Percentiles rank a stretch among this genome's conserved stretches.
Conservation (phyloP, 2,329 filamentous ascomycete genomes). For the Zasmidium citrigriseum region DNA sequence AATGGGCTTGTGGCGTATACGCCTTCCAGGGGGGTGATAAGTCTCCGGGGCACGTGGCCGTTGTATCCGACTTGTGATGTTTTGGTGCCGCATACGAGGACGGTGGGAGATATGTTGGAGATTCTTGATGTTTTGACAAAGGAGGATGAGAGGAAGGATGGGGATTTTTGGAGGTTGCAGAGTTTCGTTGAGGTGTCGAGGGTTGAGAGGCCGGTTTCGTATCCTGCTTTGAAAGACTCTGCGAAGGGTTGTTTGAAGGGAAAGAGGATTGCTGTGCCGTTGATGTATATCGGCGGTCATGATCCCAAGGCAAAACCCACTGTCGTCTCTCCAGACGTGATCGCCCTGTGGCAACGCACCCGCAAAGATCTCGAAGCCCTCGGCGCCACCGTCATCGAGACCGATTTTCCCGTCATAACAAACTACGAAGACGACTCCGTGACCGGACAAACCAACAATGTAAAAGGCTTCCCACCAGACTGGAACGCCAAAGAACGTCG, state of each 20-base stretch:
- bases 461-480: slow-evolving; percentile 43
- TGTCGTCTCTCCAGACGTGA: slow-evolving; percentile 39
- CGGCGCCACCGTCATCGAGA: slow-evolving; percentile 46
- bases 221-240: slow-evolving; percentile 36
- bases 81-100: slow-evolving; percentile 55
- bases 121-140: slow-evolving; percentile 52
- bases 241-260: slow-evolving; percentile 39
- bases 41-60: slow-evolving; percentile 55
- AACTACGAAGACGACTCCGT: slow-evolving; percentile 46
- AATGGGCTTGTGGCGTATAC: slow-evolving; percentile 60
- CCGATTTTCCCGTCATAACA: slow-evolving; percentile 50
- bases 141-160: slow-evolving; percentile 42
- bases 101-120: slow-evolving; percentile 51
- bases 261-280: slow-evolving; percentile 52
- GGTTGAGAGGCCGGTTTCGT: slow-evolving; percentile 35
- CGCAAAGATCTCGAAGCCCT: slow-evolving; percentile 40
- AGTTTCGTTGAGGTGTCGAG: slow-evolving; percentile 45
- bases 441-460: slow-evolving; percentile 42
- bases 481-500: slow-evolving; percentile 53
- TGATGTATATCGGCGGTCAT: slow-evolving; percentile 52
- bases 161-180: slow-evolving; percentile 60
- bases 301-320: slow-evolving; percentile 36
- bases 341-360: slow-evolving; percentile 40
- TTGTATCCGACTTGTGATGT: slow-evolving; percentile 60
- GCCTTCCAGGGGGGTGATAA: slow-evolving; percentile 55